phyloP scores from a whole-genome alignment of 305 asterid species.

The Plantago coronopus region DNA sequence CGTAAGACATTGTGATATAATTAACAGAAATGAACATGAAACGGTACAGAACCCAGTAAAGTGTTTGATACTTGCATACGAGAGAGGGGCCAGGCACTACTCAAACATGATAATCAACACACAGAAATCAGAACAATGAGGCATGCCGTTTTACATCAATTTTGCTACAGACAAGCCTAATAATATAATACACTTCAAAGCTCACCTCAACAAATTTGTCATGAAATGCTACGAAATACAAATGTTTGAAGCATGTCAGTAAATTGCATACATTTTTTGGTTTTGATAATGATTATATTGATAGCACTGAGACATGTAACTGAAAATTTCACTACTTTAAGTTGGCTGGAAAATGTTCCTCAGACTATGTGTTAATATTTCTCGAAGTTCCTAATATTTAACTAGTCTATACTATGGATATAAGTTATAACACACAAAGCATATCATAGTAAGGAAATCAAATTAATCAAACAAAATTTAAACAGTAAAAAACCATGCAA shows the following conservation, averaged over 20 bases:
- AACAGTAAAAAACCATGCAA: constrained; percentile 16
- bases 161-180: too few species aligned
- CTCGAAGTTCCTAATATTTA: too few species aligned
- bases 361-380: too few species aligned
- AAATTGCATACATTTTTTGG: too few species aligned
- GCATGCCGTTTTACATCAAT: neutral
- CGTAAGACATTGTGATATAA: neutral
- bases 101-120: neutral
- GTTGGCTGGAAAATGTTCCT: too few species aligned
- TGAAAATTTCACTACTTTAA: too few species aligned
- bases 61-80: neutral
- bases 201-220: too few species aligned
- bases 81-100: neutral
- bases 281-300: too few species aligned
- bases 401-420: neutral
- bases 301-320: too few species aligned
- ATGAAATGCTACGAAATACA: too few species aligned
- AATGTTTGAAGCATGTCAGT: too few species aligned
- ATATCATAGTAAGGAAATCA: constrained; percentile 10
- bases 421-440: neutral
- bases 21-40: constrained; percentile 14
- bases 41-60: neutral
- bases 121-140: neutral
- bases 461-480: constrained; percentile 1
- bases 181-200: too few species aligned